A percentile compares a stretch with the other conserved stretches of the same genome.
Evolutionary conservation across 345 rosid genomes (phyloP).

Genomic region (Corchorus capsularis): DNA sequence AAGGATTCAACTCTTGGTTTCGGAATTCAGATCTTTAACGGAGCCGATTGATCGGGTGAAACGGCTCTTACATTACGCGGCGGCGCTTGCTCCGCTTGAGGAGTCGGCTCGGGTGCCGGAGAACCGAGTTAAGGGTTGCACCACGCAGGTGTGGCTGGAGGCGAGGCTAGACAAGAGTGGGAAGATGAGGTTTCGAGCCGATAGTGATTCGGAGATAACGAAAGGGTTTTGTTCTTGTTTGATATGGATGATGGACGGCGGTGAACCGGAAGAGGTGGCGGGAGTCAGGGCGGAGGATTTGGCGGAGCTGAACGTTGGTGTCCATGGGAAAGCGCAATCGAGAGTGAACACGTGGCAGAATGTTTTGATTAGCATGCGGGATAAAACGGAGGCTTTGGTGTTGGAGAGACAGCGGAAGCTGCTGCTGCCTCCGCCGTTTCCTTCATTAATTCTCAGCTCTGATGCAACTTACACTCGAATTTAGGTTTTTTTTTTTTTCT

Average conservation of each 20-base stretch:
- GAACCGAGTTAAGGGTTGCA: conserved; percentile 74
- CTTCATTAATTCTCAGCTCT: conserved; percentile 44
- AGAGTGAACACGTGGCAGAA: conserved; percentile 89
- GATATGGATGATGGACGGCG: conserved; percentile 77
- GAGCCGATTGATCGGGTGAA: conserved; percentile 83
- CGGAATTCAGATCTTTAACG: conserved; percentile 59
- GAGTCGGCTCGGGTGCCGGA: conserved; percentile 62
- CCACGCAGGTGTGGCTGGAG: conserved; percentile 89
- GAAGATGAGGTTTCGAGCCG: conserved; percentile 67
- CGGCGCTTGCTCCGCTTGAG: conserved; percentile 53
- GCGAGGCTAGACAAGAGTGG: conserved; percentile 54
- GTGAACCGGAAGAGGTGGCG: conserved; percentile 73
- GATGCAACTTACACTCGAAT: neutral
- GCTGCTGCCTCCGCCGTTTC: neutral
- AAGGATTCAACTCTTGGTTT: conserved; percentile 47
- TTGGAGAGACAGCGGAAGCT: conserved; percentile 14
- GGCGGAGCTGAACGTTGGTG: conserved; percentile 72
- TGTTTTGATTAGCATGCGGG: conserved; percentile 61
- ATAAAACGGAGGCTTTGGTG: conserved; percentile 46
- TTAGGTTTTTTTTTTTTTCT: too few relatives aligned
- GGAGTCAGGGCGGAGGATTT: conserved; percentile 66
- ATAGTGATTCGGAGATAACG: conserved; percentile 89
- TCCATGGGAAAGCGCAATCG: conserved; percentile 60
- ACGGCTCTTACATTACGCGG: conserved; percentile 76
- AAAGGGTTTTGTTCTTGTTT: conserved; percentile 80